These are phyloP conservation scores for Cladosporium sp. DNA, from an alignment of 2,329 filamentous ascomycete species.

Conservation along the genomic window DNA sequence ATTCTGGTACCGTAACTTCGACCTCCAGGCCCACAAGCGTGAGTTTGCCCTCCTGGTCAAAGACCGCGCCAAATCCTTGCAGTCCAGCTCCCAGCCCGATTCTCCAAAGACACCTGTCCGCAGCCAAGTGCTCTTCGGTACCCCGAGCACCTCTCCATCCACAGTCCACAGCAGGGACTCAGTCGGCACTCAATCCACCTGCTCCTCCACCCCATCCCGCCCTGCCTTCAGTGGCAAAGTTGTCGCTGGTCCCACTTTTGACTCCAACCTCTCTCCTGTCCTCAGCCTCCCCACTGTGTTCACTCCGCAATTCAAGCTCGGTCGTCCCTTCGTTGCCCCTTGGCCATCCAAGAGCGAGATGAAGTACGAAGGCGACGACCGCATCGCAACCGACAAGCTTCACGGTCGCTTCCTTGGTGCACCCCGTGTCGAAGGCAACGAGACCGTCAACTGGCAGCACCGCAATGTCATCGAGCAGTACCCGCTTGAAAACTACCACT, in stretches of 20 bases:
- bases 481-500: slow-evolving; percentile 33
- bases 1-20: slow-evolving; percentile 23
- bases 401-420: slow-evolving; percentile 40
- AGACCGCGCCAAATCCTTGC: neutral
- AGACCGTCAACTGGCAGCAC: slow-evolving; percentile 39
- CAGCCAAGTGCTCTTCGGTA: neutral
- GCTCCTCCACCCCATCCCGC: neutral
- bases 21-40: slow-evolving; percentile 20
- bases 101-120: neutral
- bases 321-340: slow-evolving; percentile 30
- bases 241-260: slow-evolving; percentile 18
- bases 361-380: slow-evolving; percentile 45
- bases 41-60: slow-evolving; percentile 16
- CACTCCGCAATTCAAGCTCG: slow-evolving; percentile 14
- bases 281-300: slow-evolving; percentile 38
- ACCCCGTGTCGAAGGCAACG: slow-evolving; percentile 39
- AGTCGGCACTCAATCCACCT: neutral
- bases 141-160: neutral
- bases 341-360: slow-evolving; percentile 40
- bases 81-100: neutral
- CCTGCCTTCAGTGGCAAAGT: slow-evolving; percentile 9
- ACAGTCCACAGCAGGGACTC: no score
- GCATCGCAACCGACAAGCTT: slow-evolving; percentile 40
- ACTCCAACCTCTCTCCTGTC: slow-evolving; percentile 24
- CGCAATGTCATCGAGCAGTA: slow-evolving; percentile 35